These are phyloP conservation scores for Cladosporium sp. DNA, from an alignment of 2,329 filamentous ascomycete genomes.

Conservation along the genomic window DNA sequence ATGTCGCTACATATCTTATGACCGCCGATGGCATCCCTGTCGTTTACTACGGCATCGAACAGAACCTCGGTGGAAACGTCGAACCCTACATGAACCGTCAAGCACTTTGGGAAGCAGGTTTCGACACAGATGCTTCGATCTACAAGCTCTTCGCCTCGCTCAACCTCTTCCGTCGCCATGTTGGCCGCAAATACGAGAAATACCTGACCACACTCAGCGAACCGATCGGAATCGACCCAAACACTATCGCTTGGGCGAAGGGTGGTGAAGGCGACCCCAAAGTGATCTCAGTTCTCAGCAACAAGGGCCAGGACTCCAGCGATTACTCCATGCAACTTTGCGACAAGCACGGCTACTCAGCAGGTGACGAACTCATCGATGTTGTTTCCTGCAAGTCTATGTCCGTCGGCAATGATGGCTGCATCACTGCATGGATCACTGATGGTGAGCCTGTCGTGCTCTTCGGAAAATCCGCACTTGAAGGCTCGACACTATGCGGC, in stretches of 20 bases:
- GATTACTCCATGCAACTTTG: slow-evolving; percentile 14
- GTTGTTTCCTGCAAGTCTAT: slow-evolving; percentile 12
- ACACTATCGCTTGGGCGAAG: slow-evolving; percentile 50
- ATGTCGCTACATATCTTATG: slow-evolving; percentile 23
- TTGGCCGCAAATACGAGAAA: slow-evolving; percentile 39
- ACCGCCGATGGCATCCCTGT: slow-evolving; percentile 26
- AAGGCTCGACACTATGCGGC: slow-evolving; percentile 14
- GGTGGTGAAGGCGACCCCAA: slow-evolving; percentile 34
- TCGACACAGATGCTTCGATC: slow-evolving; percentile 16
- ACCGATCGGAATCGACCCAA: slow-evolving; percentile 42
- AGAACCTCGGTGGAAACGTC: slow-evolving; percentile 21
- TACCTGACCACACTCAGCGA: slow-evolving; percentile 45
- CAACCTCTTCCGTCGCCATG: slow-evolving; percentile 34
- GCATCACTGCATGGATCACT: slow-evolving; percentile 9
- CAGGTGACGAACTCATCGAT: slow-evolving; percentile 10
- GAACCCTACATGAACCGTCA: slow-evolving; percentile 21
- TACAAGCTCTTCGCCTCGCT: slow-evolving; percentile 19
- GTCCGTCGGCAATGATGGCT: slow-evolving; percentile 7
- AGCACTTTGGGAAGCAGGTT: slow-evolving; percentile 21
- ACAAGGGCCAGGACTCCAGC: slow-evolving; percentile 28
- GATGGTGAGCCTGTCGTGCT: slow-evolving; percentile 15
- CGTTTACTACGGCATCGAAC: slow-evolving; percentile 27
- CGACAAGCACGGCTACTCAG: slow-evolving; percentile 16
- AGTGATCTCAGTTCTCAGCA: slow-evolving; percentile 41
- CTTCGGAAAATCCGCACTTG: slow-evolving; percentile 4